Base-by-base conservation (phyloP, 257 asterid genomes). In the Solanum peruvianum region DNA sequence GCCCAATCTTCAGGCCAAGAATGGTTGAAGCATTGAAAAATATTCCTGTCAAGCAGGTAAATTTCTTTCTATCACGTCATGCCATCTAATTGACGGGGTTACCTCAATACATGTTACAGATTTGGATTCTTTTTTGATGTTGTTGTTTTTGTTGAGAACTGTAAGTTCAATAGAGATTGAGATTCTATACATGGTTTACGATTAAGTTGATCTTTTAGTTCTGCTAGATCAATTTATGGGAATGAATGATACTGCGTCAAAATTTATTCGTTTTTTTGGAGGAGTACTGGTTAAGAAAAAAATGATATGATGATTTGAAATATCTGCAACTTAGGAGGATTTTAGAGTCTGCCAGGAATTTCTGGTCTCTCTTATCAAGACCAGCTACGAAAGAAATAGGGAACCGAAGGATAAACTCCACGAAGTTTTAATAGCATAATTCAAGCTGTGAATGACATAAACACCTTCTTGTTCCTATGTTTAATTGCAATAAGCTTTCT, bases 31-130 rank as follows among this genome's bases (percentile, higher is more conserved):
- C 93, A n/a, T 62, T 95, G 81, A 93, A 92, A 84, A 91, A 90
- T 64, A 90, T 95, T 87, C 93, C 94, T 56, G 92, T 95, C 94
- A 94, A 93, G 89, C 98, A 95, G 98, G 98, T 95, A 80, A 8
- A 66, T 71, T 44, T 88, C 69, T 60, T 82, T 76, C 35, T 72
- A 56, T 29, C 49, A 12, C 35, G 31, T 58, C 10, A 11, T 75
- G 39, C 42, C 37, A 60, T 20, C 82, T 45, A 56, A 76, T 31
- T 58, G 83, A 58, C 6, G 4, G n/a, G 45, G 6, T 73, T 84
- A 25, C 85, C 67, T 80, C 27, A 20, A 45, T 78, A 80, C 42
- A 5, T 29, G 44, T 49, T 37, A 47, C 20, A 16, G 85, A 16
- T 75, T 25, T 11, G 58, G 58, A 41, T 37, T 72, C 4, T 29